A percentile compares a stretch with the other conserved stretches of the same genome.
Evolutionary conservation across 768 basidiomycete genomes (phyloP).

Genomic region (Xerocomus spinulosus): DNA sequence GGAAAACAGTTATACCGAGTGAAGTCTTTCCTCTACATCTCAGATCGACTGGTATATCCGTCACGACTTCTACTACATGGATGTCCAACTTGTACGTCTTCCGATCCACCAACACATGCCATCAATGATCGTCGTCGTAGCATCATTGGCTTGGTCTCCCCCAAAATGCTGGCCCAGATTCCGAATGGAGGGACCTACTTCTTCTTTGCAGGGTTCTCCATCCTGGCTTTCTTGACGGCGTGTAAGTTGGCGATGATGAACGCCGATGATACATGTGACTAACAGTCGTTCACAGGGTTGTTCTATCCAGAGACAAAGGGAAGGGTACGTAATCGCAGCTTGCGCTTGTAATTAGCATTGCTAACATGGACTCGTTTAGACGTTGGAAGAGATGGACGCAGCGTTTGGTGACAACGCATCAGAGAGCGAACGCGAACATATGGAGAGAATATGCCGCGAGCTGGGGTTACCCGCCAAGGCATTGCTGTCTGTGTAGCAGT

Average conservation of each 20-base stretch:
- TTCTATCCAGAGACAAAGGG: slow-evolving; percentile 33
- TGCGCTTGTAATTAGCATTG: too few species aligned
- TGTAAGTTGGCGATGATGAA: slow-evolving; percentile 13
- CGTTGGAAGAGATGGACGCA: slow-evolving; percentile 32
- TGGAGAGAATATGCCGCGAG: slow-evolving; percentile 26
- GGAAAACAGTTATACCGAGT: slow-evolving; percentile 34
- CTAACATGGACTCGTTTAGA: slow-evolving; percentile 18
- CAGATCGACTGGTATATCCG: slow-evolving; percentile 38
- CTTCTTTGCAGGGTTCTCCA: slow-evolving; percentile 24
- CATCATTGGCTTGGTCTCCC: slow-evolving; percentile 27
- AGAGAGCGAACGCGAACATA: slow-evolving; percentile 23
- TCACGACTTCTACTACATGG: slow-evolving; percentile 40
- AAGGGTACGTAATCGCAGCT: slow-evolving; percentile 19
- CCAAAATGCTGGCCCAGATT: slow-evolving; percentile 21
- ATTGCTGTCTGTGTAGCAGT: slow-evolving; percentile 14
- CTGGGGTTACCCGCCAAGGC: slow-evolving; percentile 27
- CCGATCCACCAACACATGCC: not conserved
- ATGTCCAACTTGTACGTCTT: slow-evolving; percentile 34
- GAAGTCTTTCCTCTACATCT: slow-evolving; percentile 41
- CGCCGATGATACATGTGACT: not conserved
- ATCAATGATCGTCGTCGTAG: slow-evolving; percentile 8
- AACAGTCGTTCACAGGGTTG: slow-evolving; percentile 9
- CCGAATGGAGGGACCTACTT: slow-evolving; percentile 25
- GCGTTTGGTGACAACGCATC: slow-evolving; percentile 29
- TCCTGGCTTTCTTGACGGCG: slow-evolving; percentile 28